Evolutionary conservation across 176 grass and related monocot species (phyloP).

Genomic region (Aegilops longissima): DNA sequence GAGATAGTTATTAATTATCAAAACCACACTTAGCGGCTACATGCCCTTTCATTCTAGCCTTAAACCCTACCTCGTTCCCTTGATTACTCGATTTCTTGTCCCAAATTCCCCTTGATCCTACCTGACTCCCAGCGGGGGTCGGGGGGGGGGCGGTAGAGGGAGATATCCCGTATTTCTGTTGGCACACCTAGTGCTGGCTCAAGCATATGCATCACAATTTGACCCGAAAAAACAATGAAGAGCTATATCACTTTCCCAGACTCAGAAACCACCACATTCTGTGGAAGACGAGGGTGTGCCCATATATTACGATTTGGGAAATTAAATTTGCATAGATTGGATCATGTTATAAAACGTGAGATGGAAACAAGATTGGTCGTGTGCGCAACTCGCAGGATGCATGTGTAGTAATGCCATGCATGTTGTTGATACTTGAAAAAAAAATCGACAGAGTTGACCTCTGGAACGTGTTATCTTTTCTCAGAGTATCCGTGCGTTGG

Average conservation of each 20-base stretch:
- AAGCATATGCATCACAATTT: background rate
- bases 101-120: too few species aligned
- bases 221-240: background rate
- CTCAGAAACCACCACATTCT: background rate
- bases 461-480: background rate
- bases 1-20: too few species aligned
- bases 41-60: too few species aligned
- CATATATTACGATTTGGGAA: background rate
- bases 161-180: too few species aligned
- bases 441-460: background rate
- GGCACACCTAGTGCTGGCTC: background rate
- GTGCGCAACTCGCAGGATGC: slow-evolving; percentile 28
- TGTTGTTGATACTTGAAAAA: background rate
- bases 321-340: background rate
- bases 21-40: too few species aligned
- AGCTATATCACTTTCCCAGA: background rate
- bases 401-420: slow-evolving; percentile 37
- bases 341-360: background rate
- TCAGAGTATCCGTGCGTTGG: background rate
- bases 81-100: too few species aligned
- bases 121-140: too few species aligned
- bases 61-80: too few species aligned
- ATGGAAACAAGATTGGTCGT: slow-evolving; percentile 10
- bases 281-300: background rate
- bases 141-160: too few species aligned